Evolutionary conservation across 2,329 filamentous ascomycete genomes (phyloP).

Genomic region (Fusarium chaquense): DNA sequence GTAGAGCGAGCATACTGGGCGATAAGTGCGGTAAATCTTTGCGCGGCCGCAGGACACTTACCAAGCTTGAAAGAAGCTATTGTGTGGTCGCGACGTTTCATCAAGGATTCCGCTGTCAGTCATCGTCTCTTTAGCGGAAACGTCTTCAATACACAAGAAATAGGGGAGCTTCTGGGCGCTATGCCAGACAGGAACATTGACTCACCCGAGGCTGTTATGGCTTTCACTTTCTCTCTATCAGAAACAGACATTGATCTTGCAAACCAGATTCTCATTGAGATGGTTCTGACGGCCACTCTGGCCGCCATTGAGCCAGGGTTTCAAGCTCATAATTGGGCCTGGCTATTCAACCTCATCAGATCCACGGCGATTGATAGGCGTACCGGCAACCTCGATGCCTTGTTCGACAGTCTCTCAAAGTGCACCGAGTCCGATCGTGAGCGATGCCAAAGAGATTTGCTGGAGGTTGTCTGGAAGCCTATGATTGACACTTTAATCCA

Average conservation of each 20-base stretch:
- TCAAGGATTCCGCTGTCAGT: slow-evolving; percentile 44
- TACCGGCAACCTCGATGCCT: not conserved
- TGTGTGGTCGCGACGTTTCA: slow-evolving; percentile 49
- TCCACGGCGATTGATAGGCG: slow-evolving; percentile 14
- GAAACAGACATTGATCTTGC: slow-evolving; percentile 19
- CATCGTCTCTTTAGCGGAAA: slow-evolving; percentile 29
- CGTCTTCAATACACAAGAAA: slow-evolving; percentile 31
- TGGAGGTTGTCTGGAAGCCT: slow-evolving; percentile 49
- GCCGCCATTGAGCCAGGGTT: slow-evolving; percentile 31
- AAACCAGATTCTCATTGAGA: slow-evolving; percentile 37
- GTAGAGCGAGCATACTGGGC: slow-evolving; percentile 45
- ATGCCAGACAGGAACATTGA: slow-evolving; percentile 16
- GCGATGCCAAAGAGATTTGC: slow-evolving; percentile 10
- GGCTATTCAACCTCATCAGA: slow-evolving; percentile 15
- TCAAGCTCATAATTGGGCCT: slow-evolving; percentile 11
- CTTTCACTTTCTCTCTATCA: slow-evolving; percentile 2
- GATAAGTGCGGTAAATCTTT: slow-evolving; percentile 45
- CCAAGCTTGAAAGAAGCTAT: slow-evolving; percentile 42
- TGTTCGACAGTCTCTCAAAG: slow-evolving; percentile 15
- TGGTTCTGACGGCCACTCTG: slow-evolving; percentile 13
- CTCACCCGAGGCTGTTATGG: slow-evolving; percentile 6
- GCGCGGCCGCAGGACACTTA: slow-evolving; percentile 44
- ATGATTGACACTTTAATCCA: slow-evolving; percentile 48
- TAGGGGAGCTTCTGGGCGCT: slow-evolving; percentile 33
- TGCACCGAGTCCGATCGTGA: not conserved